Evolutionary conservation across 2,329 filamentous ascomycete species (phyloP), one percentile per base, ranked within the genome.

Genomic region (Colletotrichum sp.): DNA sequence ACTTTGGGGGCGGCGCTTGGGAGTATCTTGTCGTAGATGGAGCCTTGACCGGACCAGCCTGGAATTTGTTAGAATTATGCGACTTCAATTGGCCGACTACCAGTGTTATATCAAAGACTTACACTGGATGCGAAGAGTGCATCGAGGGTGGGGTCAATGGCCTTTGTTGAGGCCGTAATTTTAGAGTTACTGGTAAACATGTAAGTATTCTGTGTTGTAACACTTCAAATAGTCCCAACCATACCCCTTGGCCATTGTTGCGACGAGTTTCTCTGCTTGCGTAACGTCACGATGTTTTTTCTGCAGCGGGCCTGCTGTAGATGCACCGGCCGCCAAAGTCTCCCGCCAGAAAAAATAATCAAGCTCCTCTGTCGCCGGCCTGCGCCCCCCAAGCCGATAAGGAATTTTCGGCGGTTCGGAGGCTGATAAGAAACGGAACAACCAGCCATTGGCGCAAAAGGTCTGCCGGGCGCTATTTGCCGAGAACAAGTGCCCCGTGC

Each of bases 61-160:
- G 72, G 16, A 76, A 73, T 69, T 26, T 21, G 60, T 82, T 76
- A 82, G 79, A 30, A 44, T 26, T 62, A 44, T 26, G 8, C 44
- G 44, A 55, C 21, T 34, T 65, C 34, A 62, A 68, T 64, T 68
- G 34, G 30, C 24, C n/a, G 5, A 15, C 1, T 52, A 24, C n/a
- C 44, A 55, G 10, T 24, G 60, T 28, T 16, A 16, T 62, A 28
- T 39, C 21, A 34, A 21, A 62, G 75, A 90, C 93, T 87, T 90
- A 95, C 94, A 88, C 94, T 95, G 73, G 89, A 88, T 73, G 93
- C 90, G 85, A 96, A 96, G 52, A 96, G 89, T 77, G 93, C 92
- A 81, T 93, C 89, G 79, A 96, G 87, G 72, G 89, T 86, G 83
- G 94, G 93, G 87, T 96, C 94, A 76, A 95, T 88, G 76, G 89